These are phyloP conservation scores for Candida sp. DNA, from an alignment of 1,139 yeast species.

Conservation along the genomic window DNA sequence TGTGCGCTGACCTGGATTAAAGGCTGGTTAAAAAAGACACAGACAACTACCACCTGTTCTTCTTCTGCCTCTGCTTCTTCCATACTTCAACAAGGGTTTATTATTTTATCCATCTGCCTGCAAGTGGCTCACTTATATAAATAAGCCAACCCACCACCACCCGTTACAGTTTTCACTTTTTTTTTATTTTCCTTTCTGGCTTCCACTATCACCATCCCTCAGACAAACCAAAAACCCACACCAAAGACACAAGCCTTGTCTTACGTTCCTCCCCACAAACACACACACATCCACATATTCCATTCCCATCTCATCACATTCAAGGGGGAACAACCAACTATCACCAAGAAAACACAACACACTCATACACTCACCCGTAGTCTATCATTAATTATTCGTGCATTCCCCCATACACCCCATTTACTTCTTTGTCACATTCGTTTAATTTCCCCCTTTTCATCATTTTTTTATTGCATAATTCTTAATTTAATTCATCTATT, in stretches of 20 bases:
- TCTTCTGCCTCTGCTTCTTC: not conserved
- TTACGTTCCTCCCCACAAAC: not conserved
- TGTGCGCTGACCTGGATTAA: not conserved
- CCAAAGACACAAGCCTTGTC: not conserved
- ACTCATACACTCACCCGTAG: constrained; percentile 26
- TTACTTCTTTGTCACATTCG: constrained; percentile 1
- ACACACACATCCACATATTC: not conserved
- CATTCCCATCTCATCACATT: not conserved
- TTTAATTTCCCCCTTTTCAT: not conserved
- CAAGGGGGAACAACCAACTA: not conserved
- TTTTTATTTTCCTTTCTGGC: not conserved
- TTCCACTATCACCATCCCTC: not conserved
- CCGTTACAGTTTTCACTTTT: not conserved
- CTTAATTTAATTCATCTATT: not conserved
- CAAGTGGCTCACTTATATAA: not conserved
- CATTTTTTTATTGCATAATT: constrained; percentile 2
- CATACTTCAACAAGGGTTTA: not conserved
- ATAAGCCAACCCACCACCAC: not conserved
- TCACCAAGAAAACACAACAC: not conserved
- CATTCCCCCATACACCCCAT: not conserved
- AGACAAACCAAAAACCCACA: not conserved
- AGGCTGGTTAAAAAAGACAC: not conserved
- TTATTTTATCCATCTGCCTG: not conserved
- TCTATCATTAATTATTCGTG: constrained; percentile 23
- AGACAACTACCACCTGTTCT: no score